A percentile compares a stretch with the other conserved stretches of the same genome.
Conservation (phyloP, 768 basidiomycete genomes). For the Polyporus arcularius region DNA sequence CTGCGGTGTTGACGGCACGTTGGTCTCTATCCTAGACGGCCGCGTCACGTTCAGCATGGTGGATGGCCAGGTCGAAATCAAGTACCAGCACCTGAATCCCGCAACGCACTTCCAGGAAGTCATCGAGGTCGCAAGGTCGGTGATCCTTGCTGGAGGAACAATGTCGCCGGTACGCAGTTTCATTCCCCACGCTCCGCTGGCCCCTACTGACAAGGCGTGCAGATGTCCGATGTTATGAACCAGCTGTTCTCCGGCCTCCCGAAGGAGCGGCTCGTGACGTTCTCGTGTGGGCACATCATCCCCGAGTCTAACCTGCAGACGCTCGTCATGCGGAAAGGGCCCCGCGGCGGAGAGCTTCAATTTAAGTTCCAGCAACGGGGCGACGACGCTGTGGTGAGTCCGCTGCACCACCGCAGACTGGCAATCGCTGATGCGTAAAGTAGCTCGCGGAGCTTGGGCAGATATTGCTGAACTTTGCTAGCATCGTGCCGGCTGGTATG, state of each 20-base stretch:
- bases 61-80: slow-evolving; percentile 60
- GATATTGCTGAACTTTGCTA: slow-evolving; percentile 76
- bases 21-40: slow-evolving; percentile 53
- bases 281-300: slow-evolving; percentile 93
- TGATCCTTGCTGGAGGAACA: slow-evolving; percentile 94
- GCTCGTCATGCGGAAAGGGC: slow-evolving; percentile 73
- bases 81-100: slow-evolving; percentile 93
- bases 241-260: slow-evolving; percentile 78
- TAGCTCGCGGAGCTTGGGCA: slow-evolving; percentile 85
- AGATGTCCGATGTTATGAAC: slow-evolving; percentile 86
- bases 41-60: slow-evolving; percentile 56
- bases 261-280: slow-evolving; percentile 63
- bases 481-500: slow-evolving; percentile 81
- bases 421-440: too few species aligned
- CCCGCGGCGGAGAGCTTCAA: slow-evolving; percentile 69
- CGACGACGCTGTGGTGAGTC: slow-evolving; percentile 57
- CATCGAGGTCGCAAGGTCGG: slow-evolving; percentile 74
- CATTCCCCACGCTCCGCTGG: slow-evolving; percentile 2
- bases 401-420: too few species aligned
- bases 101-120: slow-evolving; percentile 85
- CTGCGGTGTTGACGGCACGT: background rate
- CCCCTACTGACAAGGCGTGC: background rate
- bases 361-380: slow-evolving; percentile 81
- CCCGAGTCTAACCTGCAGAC: slow-evolving; percentile 77
- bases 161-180: slow-evolving; percentile 84